Evolutionary conservation across 352 stramenopile genomes (phyloP).

Genomic region (Phytopythium litorale): DNA sequence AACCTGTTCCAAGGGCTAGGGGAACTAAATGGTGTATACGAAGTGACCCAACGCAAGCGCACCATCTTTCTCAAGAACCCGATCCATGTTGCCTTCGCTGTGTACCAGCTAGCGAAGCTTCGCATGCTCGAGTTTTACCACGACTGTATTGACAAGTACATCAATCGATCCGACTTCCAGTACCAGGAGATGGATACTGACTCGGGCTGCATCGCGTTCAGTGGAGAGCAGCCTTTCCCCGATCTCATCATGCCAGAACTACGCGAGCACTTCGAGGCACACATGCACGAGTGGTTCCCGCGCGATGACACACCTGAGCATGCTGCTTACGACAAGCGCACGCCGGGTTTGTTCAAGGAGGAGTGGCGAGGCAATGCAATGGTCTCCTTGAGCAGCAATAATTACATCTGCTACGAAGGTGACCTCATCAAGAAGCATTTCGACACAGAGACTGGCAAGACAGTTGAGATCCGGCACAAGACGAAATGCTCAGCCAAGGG

Average conservation of each 20-base stretch:
- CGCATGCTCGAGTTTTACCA: slow-evolving; percentile 17
- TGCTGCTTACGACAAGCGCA: background rate
- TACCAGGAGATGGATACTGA: background rate
- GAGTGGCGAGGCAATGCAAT: background rate
- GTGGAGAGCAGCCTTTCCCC: background rate
- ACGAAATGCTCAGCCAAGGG: background rate
- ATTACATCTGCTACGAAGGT: background rate
- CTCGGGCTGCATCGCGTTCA: background rate
- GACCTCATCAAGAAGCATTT: background rate
- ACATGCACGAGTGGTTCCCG: background rate
- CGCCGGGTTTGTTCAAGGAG: background rate
- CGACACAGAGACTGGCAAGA: background rate
- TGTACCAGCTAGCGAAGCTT: slow-evolving; percentile 14
- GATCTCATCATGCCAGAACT: background rate
- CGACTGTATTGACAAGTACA: slow-evolving; percentile 10
- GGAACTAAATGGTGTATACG: slow-evolving; percentile 9
- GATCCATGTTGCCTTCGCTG: slow-evolving; percentile 16
- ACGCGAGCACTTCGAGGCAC: background rate
- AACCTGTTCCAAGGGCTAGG: slow-evolving; percentile 9
- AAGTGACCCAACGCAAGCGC: slow-evolving; percentile 12
- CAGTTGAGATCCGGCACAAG: background rate
- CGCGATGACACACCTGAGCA: background rate
- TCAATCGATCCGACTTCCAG: slow-evolving; percentile 11
- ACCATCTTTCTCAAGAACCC: slow-evolving; percentile 13
- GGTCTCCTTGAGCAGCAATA: background rate